Evolutionary conservation across 805 yeast species (phyloP).

Genomic region (Metschnikowia lachancei): DNA sequence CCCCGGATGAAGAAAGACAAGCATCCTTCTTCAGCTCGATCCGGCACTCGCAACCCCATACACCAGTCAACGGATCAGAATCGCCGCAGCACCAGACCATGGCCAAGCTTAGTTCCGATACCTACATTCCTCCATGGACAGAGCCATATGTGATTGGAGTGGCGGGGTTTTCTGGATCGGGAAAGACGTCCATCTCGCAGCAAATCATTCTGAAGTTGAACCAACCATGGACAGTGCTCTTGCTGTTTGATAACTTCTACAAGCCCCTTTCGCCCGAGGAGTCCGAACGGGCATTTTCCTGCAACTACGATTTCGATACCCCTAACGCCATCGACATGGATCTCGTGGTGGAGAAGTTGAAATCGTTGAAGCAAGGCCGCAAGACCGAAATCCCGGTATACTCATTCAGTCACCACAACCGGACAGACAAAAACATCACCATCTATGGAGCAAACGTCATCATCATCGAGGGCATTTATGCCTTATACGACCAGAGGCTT

Average conservation of each 20-base stretch:
- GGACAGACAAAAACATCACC: slow-evolving; percentile 61
- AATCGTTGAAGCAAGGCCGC: slow-evolving; percentile 65
- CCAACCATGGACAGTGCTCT: slow-evolving; percentile 91
- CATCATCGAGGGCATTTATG: slow-evolving; percentile 87
- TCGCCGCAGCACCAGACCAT: neutral
- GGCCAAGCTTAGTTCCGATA: slow-evolving; percentile 4
- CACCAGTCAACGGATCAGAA: neutral
- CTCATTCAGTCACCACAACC: slow-evolving; percentile 70
- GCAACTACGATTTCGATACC: slow-evolving; percentile 80
- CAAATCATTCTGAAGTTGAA: slow-evolving; percentile 70
- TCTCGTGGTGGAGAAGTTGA: slow-evolving; percentile 58
- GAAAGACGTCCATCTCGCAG: slow-evolving; percentile 89
- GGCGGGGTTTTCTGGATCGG: slow-evolving; percentile 76
- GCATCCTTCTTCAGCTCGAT: slow-evolving; percentile 25
- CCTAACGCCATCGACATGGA: slow-evolving; percentile 87
- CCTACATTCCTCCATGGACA: slow-evolving; percentile 76
- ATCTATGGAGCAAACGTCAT: slow-evolving; percentile 94
- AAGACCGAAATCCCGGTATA: slow-evolving; percentile 43
- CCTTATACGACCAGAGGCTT: slow-evolving; percentile 67
- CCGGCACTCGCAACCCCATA: slow-evolving; percentile 4
- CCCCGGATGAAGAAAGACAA: slow-evolving; percentile 24
- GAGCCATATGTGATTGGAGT: slow-evolving; percentile 85
- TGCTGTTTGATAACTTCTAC: slow-evolving; percentile 90
- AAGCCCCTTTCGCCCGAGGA: slow-evolving; percentile 66
- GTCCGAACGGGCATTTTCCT: slow-evolving; percentile 58